Evolutionary conservation across 495 filamentous ascomycete species (phyloP), one percentile per base, ranked within the genome.

Genomic region (Amniculicola lignicola): DNA sequence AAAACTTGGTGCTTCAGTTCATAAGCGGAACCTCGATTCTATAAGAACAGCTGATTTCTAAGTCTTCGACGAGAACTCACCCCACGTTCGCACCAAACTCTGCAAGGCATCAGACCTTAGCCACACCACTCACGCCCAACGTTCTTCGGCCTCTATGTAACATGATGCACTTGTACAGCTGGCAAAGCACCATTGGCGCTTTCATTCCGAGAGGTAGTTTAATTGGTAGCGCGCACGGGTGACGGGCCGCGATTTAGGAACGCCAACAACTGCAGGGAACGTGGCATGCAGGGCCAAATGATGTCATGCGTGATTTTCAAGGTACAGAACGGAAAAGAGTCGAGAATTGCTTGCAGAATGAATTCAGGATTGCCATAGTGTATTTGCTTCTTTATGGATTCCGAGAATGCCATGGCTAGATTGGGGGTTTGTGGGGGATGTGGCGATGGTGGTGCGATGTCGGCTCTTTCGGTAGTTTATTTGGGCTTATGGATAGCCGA

Each of bases 161-260:
- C 22, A 42, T 51, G 46, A 43, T 51, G 58, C 39, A 39, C 28
- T 53, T 54, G 50, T 49, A 61, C 57, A 61, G 50, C 51, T 61
- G 51, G 58, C 58, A 61, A 4, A 37, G 44, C 24, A 23, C 40
- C 38, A 61, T 61, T 61, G 58, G 58, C 28, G 45, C 31, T 12
- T 11, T 7, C 22, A 24, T 44, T 16, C 16, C 23, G 27, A 21
- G 19, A 1, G 22, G 3, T 44, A 31, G 37, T 24, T 37, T 55
- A 39, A 61, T 61, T 56, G 58, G 58, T 21, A 28, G 15, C n/a
- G 10, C 15, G 6, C 16, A n/a, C n/a, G 47, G 29, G 40, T 22
- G 41, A 45, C 47, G 47, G 29, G 38, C 55, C 47, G 48, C 25
- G 18, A 39, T 39, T 33, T 39, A 49, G 21, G 33, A 24, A 14